phyloP scores from a whole-genome alignment of 768 basidiomycete species.

The Astraeus odoratus region DNA sequence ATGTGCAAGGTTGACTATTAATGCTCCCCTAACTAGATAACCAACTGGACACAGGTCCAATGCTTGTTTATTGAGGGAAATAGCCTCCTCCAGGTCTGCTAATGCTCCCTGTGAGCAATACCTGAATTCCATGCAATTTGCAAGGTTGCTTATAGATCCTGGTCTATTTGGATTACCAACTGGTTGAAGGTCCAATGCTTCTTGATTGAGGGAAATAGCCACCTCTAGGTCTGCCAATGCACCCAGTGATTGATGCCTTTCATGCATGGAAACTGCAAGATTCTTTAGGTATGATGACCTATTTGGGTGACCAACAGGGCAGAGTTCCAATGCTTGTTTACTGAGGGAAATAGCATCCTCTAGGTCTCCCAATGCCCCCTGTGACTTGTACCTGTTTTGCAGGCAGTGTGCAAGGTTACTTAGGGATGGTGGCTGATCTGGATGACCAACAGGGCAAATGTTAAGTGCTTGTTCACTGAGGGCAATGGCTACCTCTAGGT shows the following conservation, averaged over 20 bases:
- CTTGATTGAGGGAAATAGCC: not conserved
- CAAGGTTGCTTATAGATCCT: not conserved
- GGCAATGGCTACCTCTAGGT: not conserved
- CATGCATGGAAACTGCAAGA: too few species aligned
- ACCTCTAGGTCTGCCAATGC: not conserved
- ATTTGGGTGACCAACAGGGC: too few species aligned
- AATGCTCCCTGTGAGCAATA: not conserved
- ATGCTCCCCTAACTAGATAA: too few species aligned
- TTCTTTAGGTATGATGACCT: too few species aligned
- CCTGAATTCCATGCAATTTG: not conserved
- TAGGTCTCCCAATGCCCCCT: too few species aligned
- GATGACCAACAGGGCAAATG: not conserved
- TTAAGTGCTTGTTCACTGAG: not conserved
- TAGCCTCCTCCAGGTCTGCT: not conserved
- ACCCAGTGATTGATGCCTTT: not conserved
- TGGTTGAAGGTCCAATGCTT: not conserved
- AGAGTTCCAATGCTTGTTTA: too few species aligned
- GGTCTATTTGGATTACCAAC: not conserved
- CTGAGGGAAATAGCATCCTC: too few species aligned
- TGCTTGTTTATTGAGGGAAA: not conserved
- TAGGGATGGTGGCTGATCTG: too few species aligned
- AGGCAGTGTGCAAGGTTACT: not conserved
- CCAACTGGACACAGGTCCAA: not conserved
- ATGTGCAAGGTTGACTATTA: not conserved
- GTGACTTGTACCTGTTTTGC: too few species aligned